Percentiles rank a stretch among this genome's conserved stretches.
phyloP scores from a whole-genome alignment of 345 rosid genomes.

The Eucalyptus sp. region DNA sequence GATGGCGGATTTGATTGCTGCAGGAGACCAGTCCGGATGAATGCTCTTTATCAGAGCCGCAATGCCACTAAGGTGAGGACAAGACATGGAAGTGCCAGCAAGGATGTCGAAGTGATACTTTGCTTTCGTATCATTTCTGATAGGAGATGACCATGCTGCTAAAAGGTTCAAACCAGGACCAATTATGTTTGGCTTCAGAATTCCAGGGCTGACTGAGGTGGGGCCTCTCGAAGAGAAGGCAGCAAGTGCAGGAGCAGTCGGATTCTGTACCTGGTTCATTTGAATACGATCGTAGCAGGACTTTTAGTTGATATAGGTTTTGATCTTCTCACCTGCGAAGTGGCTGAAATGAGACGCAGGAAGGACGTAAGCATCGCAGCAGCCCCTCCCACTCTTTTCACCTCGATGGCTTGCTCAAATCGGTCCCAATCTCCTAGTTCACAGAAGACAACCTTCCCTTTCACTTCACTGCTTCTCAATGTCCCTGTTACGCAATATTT shows the following conservation, averaged over 20 bases:
- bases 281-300: not conserved
- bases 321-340: not conserved
- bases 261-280: not conserved
- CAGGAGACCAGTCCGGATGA: not conserved
- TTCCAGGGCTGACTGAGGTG: rapidly evolving
- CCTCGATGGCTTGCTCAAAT: rapidly evolving
- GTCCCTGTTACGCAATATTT: slow-evolving; percentile 9
- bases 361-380: not conserved
- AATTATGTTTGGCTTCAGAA: not conserved
- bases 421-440: not conserved
- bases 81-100: not conserved
- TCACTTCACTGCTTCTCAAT: not conserved
- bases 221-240: not conserved
- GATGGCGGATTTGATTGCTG: no score
- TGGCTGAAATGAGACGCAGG: not conserved
- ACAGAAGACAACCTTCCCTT: not conserved
- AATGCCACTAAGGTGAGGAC: not conserved
- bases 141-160: not conserved
- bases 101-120: not conserved
- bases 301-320: not conserved
- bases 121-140: not conserved
- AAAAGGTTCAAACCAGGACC: not conserved
- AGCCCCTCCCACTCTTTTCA: not conserved
- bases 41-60: not conserved
- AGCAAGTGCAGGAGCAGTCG: not conserved